A percentile compares a stretch with the other conserved stretches of the same genome.
Conservation (phyloP, 1,139 yeast species). For the Kurtzmaniella natalensis region DNA sequence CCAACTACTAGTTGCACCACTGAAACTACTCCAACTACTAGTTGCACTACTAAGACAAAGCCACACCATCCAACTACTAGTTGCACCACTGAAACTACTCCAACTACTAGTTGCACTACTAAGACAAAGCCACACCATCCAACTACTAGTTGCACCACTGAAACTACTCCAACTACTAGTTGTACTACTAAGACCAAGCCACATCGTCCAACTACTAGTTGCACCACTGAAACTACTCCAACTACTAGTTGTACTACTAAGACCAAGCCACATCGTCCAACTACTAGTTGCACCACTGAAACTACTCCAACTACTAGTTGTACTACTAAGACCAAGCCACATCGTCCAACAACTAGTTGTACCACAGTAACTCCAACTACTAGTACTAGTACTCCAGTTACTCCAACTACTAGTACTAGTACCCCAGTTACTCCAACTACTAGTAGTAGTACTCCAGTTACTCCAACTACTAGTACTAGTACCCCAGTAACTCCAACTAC, state of each 20-base stretch:
- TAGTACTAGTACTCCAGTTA: neutral
- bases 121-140: neutral
- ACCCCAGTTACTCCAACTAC: too few relatives aligned
- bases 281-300: neutral
- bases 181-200: neutral
- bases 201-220: too few relatives aligned
- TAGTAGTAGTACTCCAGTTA: neutral
- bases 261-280: too few relatives aligned
- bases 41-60: constrained; percentile 2
- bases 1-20: constrained; percentile 4
- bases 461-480: neutral
- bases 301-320: neutral
- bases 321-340: neutral
- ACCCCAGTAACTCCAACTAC: neutral
- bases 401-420: neutral
- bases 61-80: neutral
- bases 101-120: neutral
- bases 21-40: constrained; percentile 3
- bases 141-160: neutral
- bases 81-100: neutral
- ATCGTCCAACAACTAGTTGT: neutral
- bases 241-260: neutral
- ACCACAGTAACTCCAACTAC: neutral
- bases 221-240: neutral
- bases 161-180: neutral